These are phyloP conservation scores for Epichloe uncinata DNA, from an alignment of 2,329 filamentous ascomycete species.

Conservation along the genomic window DNA sequence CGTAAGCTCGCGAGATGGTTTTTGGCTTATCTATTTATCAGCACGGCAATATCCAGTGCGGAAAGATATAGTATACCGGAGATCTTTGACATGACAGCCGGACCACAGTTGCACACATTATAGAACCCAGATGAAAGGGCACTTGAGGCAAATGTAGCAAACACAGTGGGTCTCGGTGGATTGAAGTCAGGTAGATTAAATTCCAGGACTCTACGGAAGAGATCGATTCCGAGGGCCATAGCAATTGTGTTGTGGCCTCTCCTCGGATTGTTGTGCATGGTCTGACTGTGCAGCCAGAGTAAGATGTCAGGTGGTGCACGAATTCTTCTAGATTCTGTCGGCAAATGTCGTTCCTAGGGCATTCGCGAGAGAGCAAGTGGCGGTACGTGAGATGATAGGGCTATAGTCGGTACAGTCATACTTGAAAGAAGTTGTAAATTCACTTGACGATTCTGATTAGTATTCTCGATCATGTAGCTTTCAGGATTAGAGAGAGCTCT, in stretches of 20 bases:
- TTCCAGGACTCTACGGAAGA: slow-evolving; percentile 50
- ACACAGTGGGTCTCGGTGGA: neutral
- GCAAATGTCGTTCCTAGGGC: neutral
- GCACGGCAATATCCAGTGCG: neutral
- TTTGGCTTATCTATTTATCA: neutral
- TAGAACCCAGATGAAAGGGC: neutral
- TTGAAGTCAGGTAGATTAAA: slow-evolving; percentile 23
- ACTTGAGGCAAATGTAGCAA: slow-evolving; percentile 12
- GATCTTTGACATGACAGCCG: neutral
- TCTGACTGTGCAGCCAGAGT: neutral
- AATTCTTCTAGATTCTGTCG: neutral
- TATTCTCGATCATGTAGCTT: neutral
- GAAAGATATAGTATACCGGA: neutral
- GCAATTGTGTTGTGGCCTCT: slow-evolving; percentile 61
- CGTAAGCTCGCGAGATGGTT: slow-evolving; percentile 12
- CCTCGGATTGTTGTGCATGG: slow-evolving; percentile 38
- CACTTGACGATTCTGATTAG: neutral
- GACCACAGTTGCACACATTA: neutral
- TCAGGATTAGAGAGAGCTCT: neutral
- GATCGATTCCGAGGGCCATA: slow-evolving; percentile 67
- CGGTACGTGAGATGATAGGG: neutral
- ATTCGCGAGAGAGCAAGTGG: neutral
- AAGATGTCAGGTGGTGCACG: neutral
- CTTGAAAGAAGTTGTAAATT: neutral
- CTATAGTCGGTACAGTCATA: neutral